A percentile compares a stretch with the other conserved stretches of the same genome.
phyloP scores from a whole-genome alignment of 352 stramenopile genomes.

The Phytophthora cactorum region DNA sequence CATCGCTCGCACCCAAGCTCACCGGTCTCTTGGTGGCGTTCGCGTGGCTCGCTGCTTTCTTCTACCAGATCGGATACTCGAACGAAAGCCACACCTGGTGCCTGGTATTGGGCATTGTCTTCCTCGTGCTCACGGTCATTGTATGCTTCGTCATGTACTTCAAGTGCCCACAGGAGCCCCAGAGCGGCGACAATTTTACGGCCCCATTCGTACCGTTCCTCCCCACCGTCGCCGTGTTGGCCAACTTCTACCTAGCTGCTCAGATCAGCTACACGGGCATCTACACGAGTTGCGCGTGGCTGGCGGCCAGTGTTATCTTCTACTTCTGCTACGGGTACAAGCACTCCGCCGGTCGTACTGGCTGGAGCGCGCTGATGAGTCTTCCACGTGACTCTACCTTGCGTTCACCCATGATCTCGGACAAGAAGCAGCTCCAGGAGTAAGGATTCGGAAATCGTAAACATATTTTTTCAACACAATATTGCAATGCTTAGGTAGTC shows the following conservation, averaged over 20 bases:
- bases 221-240: slow-evolving; percentile 50
- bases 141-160: slow-evolving; percentile 47
- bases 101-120: slow-evolving; percentile 53
- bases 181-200: slow-evolving; percentile 59
- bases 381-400: slow-evolving; percentile 55
- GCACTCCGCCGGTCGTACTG: slow-evolving; percentile 63
- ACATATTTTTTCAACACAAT: too few relatives aligned
- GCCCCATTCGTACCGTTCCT: slow-evolving; percentile 76
- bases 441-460: slow-evolving; percentile 3
- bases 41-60: slow-evolving; percentile 55
- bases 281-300: slow-evolving; percentile 57
- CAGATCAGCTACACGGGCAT: slow-evolving; percentile 67
- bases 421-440: slow-evolving; percentile 40
- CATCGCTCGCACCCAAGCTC: slow-evolving; percentile 46
- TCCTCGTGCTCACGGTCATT: slow-evolving; percentile 47
- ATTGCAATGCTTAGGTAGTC: too few relatives aligned
- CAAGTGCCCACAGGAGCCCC: slow-evolving; percentile 69
- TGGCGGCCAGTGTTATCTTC: slow-evolving; percentile 61
- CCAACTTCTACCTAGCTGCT: slow-evolving; percentile 77
- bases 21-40: slow-evolving; percentile 47
- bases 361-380: slow-evolving; percentile 66
- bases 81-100: slow-evolving; percentile 33
- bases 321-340: slow-evolving; percentile 87
- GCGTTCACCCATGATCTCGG: slow-evolving; percentile 62
- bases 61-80: slow-evolving; percentile 71